Evolutionary conservation across 345 rosid species (phyloP).

Genomic region (Atalantia buxifolia): DNA sequence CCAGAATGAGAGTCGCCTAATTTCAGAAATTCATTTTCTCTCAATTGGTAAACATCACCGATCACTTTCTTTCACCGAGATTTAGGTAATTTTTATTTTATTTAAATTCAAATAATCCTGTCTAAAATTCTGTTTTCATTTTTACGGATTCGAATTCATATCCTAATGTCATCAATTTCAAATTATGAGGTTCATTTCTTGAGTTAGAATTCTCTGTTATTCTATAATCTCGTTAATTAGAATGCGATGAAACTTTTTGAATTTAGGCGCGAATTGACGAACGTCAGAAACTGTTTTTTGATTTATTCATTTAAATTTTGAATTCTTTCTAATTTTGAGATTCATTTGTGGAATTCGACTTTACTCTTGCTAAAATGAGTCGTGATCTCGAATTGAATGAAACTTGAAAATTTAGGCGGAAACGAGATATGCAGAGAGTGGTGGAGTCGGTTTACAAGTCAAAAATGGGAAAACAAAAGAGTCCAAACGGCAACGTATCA

Average conservation of each 20-base stretch:
- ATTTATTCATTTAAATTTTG: not conserved
- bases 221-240: not conserved
- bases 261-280: not conserved
- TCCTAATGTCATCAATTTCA: not conserved
- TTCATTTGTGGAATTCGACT: not conserved
- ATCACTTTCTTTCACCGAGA: not conserved
- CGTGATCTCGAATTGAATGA: not conserved
- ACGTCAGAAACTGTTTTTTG: not conserved
- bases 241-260: not conserved
- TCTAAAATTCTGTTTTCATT: not conserved
- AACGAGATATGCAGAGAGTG: slow-evolving; percentile 2
- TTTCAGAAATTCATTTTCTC: not conserved
- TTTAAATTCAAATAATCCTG: not conserved
- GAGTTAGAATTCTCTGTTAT: not conserved
- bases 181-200: not conserved
- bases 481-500: slow-evolving; percentile 9
- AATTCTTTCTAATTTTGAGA: not conserved
- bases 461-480: slow-evolving; percentile 4
- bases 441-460: slow-evolving; percentile 21
- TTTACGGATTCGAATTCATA: not conserved
- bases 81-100: not conserved
- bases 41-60: not conserved
- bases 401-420: not conserved
- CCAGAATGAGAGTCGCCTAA: slow-evolving; percentile 1
- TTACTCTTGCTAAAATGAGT: not conserved